phyloP scores from a whole-genome alignment of 345 rosid species.

The Euphorbia lathyris region DNA sequence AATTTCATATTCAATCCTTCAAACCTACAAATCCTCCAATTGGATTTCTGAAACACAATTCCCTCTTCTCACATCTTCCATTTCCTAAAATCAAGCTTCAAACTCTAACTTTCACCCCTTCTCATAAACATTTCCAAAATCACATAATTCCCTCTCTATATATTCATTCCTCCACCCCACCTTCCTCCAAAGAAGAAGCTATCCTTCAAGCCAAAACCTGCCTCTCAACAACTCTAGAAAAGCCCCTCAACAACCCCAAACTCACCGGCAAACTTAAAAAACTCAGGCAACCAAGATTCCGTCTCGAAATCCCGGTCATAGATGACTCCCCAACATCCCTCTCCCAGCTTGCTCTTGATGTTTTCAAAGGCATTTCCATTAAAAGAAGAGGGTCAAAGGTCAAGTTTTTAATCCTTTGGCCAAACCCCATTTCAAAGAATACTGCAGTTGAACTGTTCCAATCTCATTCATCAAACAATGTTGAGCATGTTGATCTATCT shows the following conservation, averaged over 20 bases:
- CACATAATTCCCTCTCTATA: conserved; percentile 24
- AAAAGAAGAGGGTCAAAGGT: conserved; percentile 53
- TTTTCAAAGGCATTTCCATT: conserved; percentile 51
- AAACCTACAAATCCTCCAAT: conserved; percentile 12
- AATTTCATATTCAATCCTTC: conserved; percentile 28
- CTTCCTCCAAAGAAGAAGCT: conserved; percentile 75
- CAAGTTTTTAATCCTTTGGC: conserved; percentile 57
- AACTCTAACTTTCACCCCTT: background rate
- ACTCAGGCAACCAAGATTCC: conserved; percentile 67
- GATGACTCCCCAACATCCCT: conserved; percentile 65
- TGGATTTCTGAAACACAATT: conserved; percentile 12
- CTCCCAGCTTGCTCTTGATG: conserved; percentile 49
- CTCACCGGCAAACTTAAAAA: conserved; percentile 68
- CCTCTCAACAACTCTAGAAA: conserved; percentile 58
- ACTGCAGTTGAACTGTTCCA: conserved; percentile 40
- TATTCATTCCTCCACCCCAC: conserved; percentile 50
- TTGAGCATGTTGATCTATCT: conserved; percentile 41
- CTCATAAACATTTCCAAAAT: conserved; percentile 13
- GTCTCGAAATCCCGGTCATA: conserved; percentile 64
- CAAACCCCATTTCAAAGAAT: conserved; percentile 30
- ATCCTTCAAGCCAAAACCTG: conserved; percentile 75
- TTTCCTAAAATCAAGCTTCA: conserved; percentile 2
- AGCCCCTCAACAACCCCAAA: conserved; percentile 75
- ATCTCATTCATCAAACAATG: conserved; percentile 26
- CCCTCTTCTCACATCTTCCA: conserved; percentile 5